Base-by-base conservation (phyloP, 1,139 yeast species). In the Hansenula anomala region DNA sequence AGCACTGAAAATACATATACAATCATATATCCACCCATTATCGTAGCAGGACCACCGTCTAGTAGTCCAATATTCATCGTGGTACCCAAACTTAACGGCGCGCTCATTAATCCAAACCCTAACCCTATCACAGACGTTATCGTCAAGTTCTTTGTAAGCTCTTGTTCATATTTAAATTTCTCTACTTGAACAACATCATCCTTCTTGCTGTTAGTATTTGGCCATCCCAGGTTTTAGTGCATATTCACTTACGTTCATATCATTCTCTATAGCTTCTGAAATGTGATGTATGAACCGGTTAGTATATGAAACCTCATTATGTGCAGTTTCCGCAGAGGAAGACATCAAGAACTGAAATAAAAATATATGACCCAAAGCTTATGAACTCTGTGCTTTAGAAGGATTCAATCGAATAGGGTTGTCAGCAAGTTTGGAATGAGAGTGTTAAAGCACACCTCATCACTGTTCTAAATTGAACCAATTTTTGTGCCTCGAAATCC, bases 41-140 rank as follows among this genome's bases (percentile, higher is more conserved):
- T 77, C 0, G 90, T 80, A 12, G 78, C 78, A 42, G 82, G 81
- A 0, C 87, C 87, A 8, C 92, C 92, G 57, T 82, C 84, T 17
- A 78, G 68, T 40, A 83, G 62, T 1, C 85, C 79, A 33, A 81
- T 80, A 59, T 82, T 76, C 53, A 83, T 65, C 0, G 88, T 81
- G 1, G 86, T 77, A 6, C 87, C 77, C 51, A 83, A 68, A 1
- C 90, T 89, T 55, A 83, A 71, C 0, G 89, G 90, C 0, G 85
- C 89, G 17, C 86, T 85, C 90, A 83, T 82, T 20, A 83, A 61
- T 2, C 88, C 79, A 55, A 82, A 81, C 1, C 92, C 89, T 23
- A 83, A 61, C 2, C 90, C 92, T 32, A 83, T 75, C 27, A 83
- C 76, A 0, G 88, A 79, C 0, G 78, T 67, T 3, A 82, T 83